phyloP scores from a whole-genome alignment of 352 stramenopile genomes.

The Phytophthora cryptogea region DNA sequence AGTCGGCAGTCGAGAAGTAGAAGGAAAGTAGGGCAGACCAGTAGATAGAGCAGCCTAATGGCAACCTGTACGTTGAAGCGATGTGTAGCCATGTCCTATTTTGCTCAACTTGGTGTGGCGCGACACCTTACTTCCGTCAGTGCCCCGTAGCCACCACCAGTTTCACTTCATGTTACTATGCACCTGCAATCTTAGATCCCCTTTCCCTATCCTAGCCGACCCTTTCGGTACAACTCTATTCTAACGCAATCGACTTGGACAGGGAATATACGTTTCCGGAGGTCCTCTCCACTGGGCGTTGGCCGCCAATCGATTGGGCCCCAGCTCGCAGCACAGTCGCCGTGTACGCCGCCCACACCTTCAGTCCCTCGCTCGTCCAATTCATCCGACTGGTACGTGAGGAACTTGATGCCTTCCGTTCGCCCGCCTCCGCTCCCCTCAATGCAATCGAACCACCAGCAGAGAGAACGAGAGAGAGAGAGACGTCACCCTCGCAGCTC shows the following conservation, averaged over 20 bases:
- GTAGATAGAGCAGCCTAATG: not conserved
- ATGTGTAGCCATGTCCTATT: constrained; percentile 13
- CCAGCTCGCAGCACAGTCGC: constrained; percentile 28
- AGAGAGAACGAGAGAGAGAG: constrained; percentile 12
- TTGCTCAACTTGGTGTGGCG: not conserved
- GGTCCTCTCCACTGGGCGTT: constrained; percentile 41
- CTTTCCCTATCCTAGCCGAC: constrained; percentile 21
- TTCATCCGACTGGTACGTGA: constrained; percentile 87
- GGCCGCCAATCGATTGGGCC: constrained; percentile 78
- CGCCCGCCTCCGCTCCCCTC: not conserved
- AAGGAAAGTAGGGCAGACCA: not conserved
- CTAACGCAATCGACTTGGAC: constrained; percentile 16
- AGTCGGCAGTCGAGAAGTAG: constrained; percentile 33
- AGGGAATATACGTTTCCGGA: constrained; percentile 33
- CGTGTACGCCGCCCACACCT: constrained; percentile 53
- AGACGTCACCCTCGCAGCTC: constrained; percentile 14
- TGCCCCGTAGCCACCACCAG: constrained; percentile 10
- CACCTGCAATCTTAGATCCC: constrained; percentile 17
- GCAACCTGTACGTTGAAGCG: constrained; percentile 11
- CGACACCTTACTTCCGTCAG: constrained; percentile 8
- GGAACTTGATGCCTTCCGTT: constrained; percentile 5
- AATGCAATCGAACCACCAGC: constrained; percentile 1
- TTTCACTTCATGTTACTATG: constrained; percentile 36
- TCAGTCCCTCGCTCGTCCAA: constrained; percentile 90
- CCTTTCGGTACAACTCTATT: constrained; percentile 1